These are phyloP conservation scores for Bothriochloa decipiens DNA, from an alignment of 176 grass and related monocot genomes.

Conservation along the genomic window DNA sequence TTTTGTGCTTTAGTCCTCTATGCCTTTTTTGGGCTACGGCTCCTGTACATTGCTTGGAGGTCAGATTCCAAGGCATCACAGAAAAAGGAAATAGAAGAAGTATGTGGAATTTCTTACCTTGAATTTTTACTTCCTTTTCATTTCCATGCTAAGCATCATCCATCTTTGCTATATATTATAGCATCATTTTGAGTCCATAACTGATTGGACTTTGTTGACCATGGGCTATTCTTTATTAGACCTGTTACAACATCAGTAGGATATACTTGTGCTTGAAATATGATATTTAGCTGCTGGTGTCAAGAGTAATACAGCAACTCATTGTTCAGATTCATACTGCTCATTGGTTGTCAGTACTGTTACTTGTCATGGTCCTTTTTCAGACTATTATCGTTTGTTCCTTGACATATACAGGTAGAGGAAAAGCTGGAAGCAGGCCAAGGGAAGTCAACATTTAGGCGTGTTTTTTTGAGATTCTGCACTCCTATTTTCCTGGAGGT, in stretches of 20 bases:
- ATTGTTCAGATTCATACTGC: not conserved
- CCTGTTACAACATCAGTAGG: not conserved
- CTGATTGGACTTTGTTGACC: not conserved
- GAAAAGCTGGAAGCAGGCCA: slow-evolving; percentile 91
- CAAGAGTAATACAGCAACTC: not conserved
- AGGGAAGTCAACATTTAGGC: slow-evolving; percentile 82
- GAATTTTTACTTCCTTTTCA: not conserved
- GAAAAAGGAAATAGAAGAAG: slow-evolving; percentile 99
- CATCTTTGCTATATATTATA: not conserved
- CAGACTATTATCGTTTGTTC: not conserved
- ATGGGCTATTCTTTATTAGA: not conserved
- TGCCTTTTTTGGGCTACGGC: slow-evolving; percentile 81
- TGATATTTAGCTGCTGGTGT: not conserved
- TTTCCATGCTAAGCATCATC: not conserved
- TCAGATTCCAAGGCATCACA: slow-evolving; percentile 90
- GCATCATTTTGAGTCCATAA: not conserved
- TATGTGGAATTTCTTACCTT: slow-evolving; percentile 38
- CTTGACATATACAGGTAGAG: slow-evolving; percentile 68
- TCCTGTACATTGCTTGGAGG: slow-evolving; percentile 94
- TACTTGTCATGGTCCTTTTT: not conserved
- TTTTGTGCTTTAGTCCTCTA: slow-evolving; percentile 69
- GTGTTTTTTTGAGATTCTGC: slow-evolving; percentile 84
- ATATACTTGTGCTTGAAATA: not conserved
- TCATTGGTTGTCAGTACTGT: not conserved
- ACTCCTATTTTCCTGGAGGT: slow-evolving; percentile 98